Base-by-base conservation (phyloP, 768 basidiomycete genomes). In the Lentinula aciculospora region DNA sequence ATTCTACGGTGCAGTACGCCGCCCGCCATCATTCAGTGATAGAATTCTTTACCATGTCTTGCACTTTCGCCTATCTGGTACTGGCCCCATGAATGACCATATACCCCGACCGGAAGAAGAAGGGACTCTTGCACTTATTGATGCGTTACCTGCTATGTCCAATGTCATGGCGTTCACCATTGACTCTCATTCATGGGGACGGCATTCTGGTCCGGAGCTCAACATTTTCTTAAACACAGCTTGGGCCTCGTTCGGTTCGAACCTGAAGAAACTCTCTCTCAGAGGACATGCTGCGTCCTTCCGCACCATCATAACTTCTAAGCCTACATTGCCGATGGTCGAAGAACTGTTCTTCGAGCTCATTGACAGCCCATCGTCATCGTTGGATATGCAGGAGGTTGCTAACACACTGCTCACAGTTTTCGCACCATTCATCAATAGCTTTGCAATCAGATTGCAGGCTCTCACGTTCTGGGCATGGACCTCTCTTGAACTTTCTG, bases 361-460 rank as follows among this genome's bases (percentile, higher is more conserved):
- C 51, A 72, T 72, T 4, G 64, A 73, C 44, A 71, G 72, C 53
- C 62, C 72, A 19, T 59, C 62, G 8, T 34, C 32, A 48, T 48
- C 60, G 48, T 48, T 51, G 23, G 37, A 57, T 21, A 61, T 45
- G 23, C 63, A 63, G 12, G 68, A 65, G 15, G 56, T 62, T 4
- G 64, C 59, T 9, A 59, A 59, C 9, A 68, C 68, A 32, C 63
- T 77, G 9, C 61, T 67, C 23, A 59, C 69, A 17, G 62, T 65
- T 5, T 63, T 81, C 32, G 72, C 71, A 1, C 76, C 77, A 2
- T 77, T 80, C 59, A 64, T 80, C 46, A 74, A 75, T 40, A 57
- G 60, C 13, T 65, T 78, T 1, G 64, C 68, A 2, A 62, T 69
- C 1, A 72, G 71, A 31, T 65, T 81, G 15, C 61, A 66, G 25